Percentiles rank a stretch among this genome's conserved stretches.
phyloP scores from a whole-genome alignment of 2,329 filamentous ascomycete species.

The Neoscytalidium dimidiatum region DNA sequence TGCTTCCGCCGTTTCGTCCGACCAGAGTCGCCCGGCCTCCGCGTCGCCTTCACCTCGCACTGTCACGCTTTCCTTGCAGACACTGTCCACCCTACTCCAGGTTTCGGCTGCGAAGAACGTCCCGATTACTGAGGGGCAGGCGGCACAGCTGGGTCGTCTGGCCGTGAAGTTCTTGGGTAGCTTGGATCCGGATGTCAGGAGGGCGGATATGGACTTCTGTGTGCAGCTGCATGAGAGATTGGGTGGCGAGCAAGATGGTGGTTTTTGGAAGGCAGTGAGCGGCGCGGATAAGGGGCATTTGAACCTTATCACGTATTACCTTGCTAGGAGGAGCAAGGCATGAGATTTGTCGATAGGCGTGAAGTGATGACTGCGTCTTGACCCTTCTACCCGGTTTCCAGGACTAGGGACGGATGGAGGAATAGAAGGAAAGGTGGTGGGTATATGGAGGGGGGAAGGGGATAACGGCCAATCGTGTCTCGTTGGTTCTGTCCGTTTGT shows the following conservation, averaged over 20 bases:
- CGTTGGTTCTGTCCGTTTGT: background rate
- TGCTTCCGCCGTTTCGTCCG: constrained; percentile 35
- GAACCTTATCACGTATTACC: constrained; percentile 79
- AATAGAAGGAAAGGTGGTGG: no score
- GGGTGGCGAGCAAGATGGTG: constrained; percentile 52
- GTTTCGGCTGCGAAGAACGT: constrained; percentile 35
- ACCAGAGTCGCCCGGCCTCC: constrained; percentile 23
- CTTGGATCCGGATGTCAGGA: constrained; percentile 47
- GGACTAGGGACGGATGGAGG: no score
- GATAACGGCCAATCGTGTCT: no score
- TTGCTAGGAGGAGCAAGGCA: constrained; percentile 67
- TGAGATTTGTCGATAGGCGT: background rate
- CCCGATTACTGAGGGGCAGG: constrained; percentile 35
- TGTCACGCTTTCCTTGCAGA: constrained; percentile 42
- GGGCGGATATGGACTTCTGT: constrained; percentile 80
- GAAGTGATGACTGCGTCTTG: no score
- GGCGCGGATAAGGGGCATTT: constrained; percentile 64
- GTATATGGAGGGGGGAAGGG: no score
- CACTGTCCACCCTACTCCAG: constrained; percentile 39
- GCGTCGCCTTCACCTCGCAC: constrained; percentile 30
- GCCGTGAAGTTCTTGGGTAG: constrained; percentile 41
- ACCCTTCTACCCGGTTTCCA: no score
- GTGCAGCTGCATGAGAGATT: constrained; percentile 67
- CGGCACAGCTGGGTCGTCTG: constrained; percentile 38
- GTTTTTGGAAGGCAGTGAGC: constrained; percentile 69